Evolutionary conservation across 148 eudicot species (phyloP), one percentile per base, ranked within the genome.

Genomic region (Cornus florida): DNA sequence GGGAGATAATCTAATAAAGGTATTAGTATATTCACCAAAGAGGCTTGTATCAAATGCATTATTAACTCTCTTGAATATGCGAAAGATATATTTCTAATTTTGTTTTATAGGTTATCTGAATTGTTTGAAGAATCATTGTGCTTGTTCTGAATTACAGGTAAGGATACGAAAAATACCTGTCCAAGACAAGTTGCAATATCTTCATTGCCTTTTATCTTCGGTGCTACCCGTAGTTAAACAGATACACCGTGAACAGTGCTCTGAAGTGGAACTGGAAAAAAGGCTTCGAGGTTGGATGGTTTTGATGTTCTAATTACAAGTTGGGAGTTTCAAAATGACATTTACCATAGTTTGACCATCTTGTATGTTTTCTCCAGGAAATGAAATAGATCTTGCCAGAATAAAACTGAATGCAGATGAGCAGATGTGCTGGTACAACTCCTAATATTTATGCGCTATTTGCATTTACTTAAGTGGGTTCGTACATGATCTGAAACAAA

Each of bases 391-490:
- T 77, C 97, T 93, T 77, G 91, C 87, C 75, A 87, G 97, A 86
- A 88, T 88, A 59, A 95, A 93, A 83, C 79, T 95, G 90, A 93
- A 90, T 85, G 94, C 99, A 28, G 99, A 95, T 82, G 99, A 95
- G 85, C 99, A 93, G 84, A 93, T 95, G 97, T 93, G 99, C 90
- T 95, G 99, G 99, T 95, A 91, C 43, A 24, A 67, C 70, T 14
- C 48, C 70, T 59, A 67, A 67, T 53, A 74, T 32, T 56, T 13
- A 69, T 74, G 76, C 50, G 72, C 39, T 22, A 33, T 76, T 70
- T 74, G 16, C 48, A 32, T 70, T 60, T 38, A 35, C 22, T 73
- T 68, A 7, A 20, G 28, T 57, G 62, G 62, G 62, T 57, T 57
- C 20, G 14, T 20, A 70, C n/a, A 39, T 17, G 17, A 39, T 70